Evolutionary conservation across 73 alveolate genomes (phyloP).

Genomic region (Tetrahymena thermophila): DNA sequence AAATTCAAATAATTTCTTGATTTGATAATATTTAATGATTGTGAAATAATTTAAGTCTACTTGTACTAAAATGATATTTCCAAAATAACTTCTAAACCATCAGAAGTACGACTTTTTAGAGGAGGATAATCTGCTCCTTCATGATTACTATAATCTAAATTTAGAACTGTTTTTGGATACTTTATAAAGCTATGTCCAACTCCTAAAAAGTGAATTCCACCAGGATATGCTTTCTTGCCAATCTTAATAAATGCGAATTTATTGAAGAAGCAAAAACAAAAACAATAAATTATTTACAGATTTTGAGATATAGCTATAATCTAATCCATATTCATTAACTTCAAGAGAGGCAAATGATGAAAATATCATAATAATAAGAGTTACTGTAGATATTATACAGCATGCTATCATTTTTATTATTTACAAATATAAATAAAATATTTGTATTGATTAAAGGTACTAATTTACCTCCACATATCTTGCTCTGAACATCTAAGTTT

Average conservation of each 20-base stretch:
- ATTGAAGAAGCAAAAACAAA: neutral
- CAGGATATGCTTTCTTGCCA: constrained; percentile 45
- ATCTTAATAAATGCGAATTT: neutral
- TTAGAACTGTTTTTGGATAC: constrained; percentile 91
- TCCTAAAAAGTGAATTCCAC: constrained; percentile 93
- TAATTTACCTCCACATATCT: neutral
- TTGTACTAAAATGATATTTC: constrained; percentile 88
- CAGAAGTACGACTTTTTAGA: constrained; percentile 85
- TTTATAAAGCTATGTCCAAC: constrained; percentile 86
- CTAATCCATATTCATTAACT: constrained; percentile 89
- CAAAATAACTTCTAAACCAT: constrained; percentile 90
- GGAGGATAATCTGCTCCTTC: constrained; percentile 74
- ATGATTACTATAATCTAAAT: constrained; percentile 78
- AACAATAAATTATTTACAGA: constrained; percentile 51
- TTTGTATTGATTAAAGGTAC: too few relatives aligned
- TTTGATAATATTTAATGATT: neutral
- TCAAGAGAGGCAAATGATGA: constrained; percentile 77
- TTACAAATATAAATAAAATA: too few relatives aligned
- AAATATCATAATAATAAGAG: constrained; percentile 16
- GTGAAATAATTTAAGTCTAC: neutral
- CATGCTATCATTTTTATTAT: neutral
- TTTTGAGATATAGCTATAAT: constrained; percentile 86
- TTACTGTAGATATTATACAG: constrained; percentile 8
- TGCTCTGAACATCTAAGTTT: neutral
- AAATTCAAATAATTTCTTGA: neutral